Conservation (phyloP, 1,139 yeast genomes). For the Yamadazyma kanchanaburiensis region DNA sequence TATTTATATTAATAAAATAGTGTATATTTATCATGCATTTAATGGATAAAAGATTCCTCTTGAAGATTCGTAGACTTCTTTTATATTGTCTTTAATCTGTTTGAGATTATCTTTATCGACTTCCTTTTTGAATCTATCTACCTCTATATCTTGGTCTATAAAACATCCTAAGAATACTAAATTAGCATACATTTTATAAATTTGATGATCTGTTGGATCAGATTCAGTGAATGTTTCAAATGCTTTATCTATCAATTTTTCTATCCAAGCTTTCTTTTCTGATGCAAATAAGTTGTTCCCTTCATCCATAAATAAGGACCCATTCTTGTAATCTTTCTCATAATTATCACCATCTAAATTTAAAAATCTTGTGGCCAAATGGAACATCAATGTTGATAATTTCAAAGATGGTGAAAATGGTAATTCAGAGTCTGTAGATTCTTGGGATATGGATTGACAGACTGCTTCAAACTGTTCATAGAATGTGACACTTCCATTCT, state of each 20-base stretch:
- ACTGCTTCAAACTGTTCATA: slow-evolving; percentile 14
- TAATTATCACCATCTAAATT: slow-evolving; percentile 6
- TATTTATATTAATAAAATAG: slow-evolving; percentile 42
- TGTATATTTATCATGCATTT: slow-evolving; percentile 12
- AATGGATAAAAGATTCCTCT: slow-evolving; percentile 32
- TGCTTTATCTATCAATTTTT: slow-evolving; percentile 3
- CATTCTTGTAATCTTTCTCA: slow-evolving; percentile 14
- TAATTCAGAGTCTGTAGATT: slow-evolving; percentile 6
- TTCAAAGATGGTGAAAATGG: slow-evolving; percentile 22
- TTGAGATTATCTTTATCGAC: neutral
- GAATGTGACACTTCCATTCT: slow-evolving; percentile 5
- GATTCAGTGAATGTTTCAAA: too few species aligned
- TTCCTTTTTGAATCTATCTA: slow-evolving; percentile 4
- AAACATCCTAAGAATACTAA: slow-evolving; percentile 9
- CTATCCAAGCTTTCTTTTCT: slow-evolving; percentile 28
- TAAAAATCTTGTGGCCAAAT: slow-evolving; percentile 17
- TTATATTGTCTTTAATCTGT: slow-evolving; percentile 8
- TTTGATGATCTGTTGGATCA: too few species aligned
- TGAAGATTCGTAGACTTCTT: slow-evolving; percentile 29
- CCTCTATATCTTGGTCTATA: slow-evolving; percentile 5
- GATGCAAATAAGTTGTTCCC: slow-evolving; percentile 16
- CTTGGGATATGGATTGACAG: slow-evolving; percentile 4
- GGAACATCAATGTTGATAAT: slow-evolving; percentile 20
- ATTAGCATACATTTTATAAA: slow-evolving; percentile 6
- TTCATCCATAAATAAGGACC: slow-evolving; percentile 20